Percentiles rank a stretch among this genome's conserved stretches.
These are phyloP conservation scores for Backusella tuberculispora DNA, from an alignment of 192 early-diverging fungal genomes.

Conservation along the genomic window DNA sequence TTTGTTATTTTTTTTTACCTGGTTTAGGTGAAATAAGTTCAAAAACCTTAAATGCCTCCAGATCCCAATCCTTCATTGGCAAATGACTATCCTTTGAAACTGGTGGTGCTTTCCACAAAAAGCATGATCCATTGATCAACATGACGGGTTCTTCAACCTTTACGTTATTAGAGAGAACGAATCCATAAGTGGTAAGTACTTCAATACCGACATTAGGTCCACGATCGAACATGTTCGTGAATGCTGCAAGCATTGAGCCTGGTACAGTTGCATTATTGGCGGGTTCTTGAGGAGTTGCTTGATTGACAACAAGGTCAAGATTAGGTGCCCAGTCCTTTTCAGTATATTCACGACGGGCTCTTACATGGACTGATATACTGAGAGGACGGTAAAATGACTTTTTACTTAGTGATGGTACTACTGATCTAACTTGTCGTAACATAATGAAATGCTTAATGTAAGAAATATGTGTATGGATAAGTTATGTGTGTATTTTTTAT, in stretches of 20 bases:
- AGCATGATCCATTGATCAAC: slow-evolving; percentile 54
- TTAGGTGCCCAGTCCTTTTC: slow-evolving; percentile 17
- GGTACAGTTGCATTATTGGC: neutral
- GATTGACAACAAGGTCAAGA: slow-evolving; percentile 11
- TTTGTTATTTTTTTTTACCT: slow-evolving; percentile 36
- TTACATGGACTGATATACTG: too few species aligned
- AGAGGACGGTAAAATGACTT: too few species aligned
- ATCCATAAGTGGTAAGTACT: slow-evolving; percentile 55
- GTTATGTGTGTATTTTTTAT: too few species aligned
- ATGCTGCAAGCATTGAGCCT: slow-evolving; percentile 26
- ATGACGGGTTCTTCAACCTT: slow-evolving; percentile 52
- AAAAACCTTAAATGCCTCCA: slow-evolving; percentile 57
- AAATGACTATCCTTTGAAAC: neutral
- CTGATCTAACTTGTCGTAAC: too few species aligned
- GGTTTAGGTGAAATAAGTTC: slow-evolving; percentile 59
- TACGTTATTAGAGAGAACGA: slow-evolving; percentile 54
- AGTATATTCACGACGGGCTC: neutral
- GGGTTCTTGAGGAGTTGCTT: slow-evolving; percentile 14
- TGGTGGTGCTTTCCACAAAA: slow-evolving; percentile 60
- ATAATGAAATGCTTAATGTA: too few species aligned
- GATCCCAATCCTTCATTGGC: slow-evolving; percentile 44
- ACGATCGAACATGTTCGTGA: slow-evolving; percentile 62
- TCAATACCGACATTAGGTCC: slow-evolving; percentile 47
- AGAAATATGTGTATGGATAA: too few species aligned
- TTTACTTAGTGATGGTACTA: too few species aligned